Conservation (phyloP, 2,329 filamentous ascomycete species). For the Chaetomium globosum region DNA sequence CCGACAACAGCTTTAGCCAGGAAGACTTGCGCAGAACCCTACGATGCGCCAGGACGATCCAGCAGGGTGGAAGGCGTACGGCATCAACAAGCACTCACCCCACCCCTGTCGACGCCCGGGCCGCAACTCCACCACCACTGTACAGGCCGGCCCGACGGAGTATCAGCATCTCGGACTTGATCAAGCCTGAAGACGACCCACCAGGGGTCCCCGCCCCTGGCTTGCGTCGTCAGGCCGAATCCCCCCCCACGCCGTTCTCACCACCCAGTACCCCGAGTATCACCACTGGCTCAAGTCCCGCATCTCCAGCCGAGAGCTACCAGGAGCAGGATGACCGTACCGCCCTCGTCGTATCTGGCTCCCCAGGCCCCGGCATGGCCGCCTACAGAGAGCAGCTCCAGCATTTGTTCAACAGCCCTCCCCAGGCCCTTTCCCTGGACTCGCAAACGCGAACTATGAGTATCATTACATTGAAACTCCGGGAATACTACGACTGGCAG, state of each 20-base stretch:
- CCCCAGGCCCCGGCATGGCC: conserved; percentile 27
- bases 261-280: conserved; percentile 20
- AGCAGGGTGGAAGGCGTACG: conserved; percentile 24
- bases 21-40: conserved; percentile 33
- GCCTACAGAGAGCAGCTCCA: conserved; percentile 33
- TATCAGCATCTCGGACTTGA: conserved; percentile 35
- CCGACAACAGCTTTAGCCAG: conserved; percentile 28
- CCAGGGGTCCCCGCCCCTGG: background rate
- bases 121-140: background rate
- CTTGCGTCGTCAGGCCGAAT: background rate
- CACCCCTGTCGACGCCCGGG: background rate
- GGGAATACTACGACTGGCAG: conserved; percentile 37
- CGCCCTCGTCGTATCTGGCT: conserved; percentile 18
- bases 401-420: conserved; percentile 29
- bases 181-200: conserved; percentile 20
- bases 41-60: conserved; percentile 30
- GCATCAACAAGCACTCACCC: background rate
- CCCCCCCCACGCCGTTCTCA: conserved; percentile 17
- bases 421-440: conserved; percentile 28
- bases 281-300: conserved; percentile 27
- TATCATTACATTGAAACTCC: conserved; percentile 34
- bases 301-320: conserved; percentile 21
- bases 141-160: conserved; percentile 18
- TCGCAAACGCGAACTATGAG: conserved; percentile 31
- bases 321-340: conserved; percentile 6